A percentile compares a stretch with the other conserved stretches of the same genome.
phyloP scores from a whole-genome alignment of 768 basidiomycete genomes.

The Bullera alba region DNA sequence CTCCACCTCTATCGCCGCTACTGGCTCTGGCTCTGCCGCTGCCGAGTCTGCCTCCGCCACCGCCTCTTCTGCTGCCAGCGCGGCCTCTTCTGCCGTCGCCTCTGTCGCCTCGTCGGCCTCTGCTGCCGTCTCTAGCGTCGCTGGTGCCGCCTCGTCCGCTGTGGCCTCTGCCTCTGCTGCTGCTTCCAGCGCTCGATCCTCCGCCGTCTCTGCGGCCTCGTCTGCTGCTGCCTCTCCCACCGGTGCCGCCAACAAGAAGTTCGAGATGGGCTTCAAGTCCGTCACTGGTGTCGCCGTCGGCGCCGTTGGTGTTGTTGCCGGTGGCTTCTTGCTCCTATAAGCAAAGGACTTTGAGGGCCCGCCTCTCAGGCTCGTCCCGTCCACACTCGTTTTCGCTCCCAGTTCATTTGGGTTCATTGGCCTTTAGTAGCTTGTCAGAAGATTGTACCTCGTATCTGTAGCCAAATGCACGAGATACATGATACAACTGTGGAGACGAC shows the following conservation, averaged over 20 bases:
- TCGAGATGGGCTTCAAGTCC: conserved; percentile 7
- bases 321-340: conserved; percentile 7
- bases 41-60: conserved; percentile 7
- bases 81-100: conserved; percentile 7
- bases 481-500: too few relatives aligned
- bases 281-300: conserved; percentile 2
- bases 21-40: conserved; percentile 12
- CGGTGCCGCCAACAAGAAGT: conserved; percentile 5
- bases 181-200: conserved; percentile 3
- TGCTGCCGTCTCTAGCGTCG: not conserved
- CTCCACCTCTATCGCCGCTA: conserved; percentile 25
- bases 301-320: conserved; percentile 8
- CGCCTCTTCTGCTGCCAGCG: conserved; percentile 1
- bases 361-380: too few relatives aligned
- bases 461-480: too few relatives aligned
- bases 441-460: too few relatives aligned
- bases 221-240: conserved; percentile 2
- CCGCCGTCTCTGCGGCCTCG: conserved; percentile 2
- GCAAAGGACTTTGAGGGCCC: too few relatives aligned
- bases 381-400: too few relatives aligned
- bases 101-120: conserved; percentile 9
- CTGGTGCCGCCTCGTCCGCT: not conserved
- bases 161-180: conserved; percentile 4
- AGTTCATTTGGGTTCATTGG: too few relatives aligned
- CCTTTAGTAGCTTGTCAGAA: too few relatives aligned